phyloP scores from a whole-genome alignment of 2,329 filamentous ascomycete species.

The Aspergillus niger region DNA sequence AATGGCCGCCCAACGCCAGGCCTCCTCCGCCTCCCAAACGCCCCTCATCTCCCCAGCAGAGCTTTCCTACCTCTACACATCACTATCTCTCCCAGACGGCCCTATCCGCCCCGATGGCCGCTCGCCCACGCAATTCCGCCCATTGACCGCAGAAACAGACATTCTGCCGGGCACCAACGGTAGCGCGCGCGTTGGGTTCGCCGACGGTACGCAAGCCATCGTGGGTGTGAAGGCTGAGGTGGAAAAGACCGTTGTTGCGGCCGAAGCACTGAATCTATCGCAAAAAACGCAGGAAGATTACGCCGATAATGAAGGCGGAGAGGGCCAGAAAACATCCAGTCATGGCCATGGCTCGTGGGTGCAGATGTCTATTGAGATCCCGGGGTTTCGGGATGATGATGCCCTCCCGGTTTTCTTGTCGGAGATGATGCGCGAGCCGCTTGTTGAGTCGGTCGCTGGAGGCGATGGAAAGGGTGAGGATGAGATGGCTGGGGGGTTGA shows the following conservation, averaged over 20 bases:
- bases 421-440: slow-evolving; percentile 83
- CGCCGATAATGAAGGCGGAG: slow-evolving; percentile 26
- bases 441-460: slow-evolving; percentile 73
- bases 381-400: slow-evolving; percentile 88
- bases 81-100: slow-evolving; percentile 70
- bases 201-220: slow-evolving; percentile 92
- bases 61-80: slow-evolving; percentile 89
- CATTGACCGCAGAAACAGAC: slow-evolving; percentile 84
- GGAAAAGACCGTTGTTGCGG: slow-evolving; percentile 63
- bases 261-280: slow-evolving; percentile 42
- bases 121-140: slow-evolving; percentile 80
- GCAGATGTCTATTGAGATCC: slow-evolving; percentile 88
- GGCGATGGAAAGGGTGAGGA: slow-evolving; percentile 68
- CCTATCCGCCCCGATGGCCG: slow-evolving; percentile 90
- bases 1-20: slow-evolving; percentile 67
- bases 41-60: slow-evolving; percentile 87
- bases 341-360: slow-evolving; percentile 70
- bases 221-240: slow-evolving; percentile 96
- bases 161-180: slow-evolving; percentile 89
- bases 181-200: slow-evolving; percentile 88
- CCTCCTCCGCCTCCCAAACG: slow-evolving; percentile 48
- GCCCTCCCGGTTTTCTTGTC: slow-evolving; percentile 81
- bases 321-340: slow-evolving; percentile 27
- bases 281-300: slow-evolving; percentile 32
- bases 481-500: slow-evolving; percentile 68